These are phyloP conservation scores for Lodderomyces jiufengensis DNA, from an alignment of 1,139 yeast species.

Conservation along the genomic window DNA sequence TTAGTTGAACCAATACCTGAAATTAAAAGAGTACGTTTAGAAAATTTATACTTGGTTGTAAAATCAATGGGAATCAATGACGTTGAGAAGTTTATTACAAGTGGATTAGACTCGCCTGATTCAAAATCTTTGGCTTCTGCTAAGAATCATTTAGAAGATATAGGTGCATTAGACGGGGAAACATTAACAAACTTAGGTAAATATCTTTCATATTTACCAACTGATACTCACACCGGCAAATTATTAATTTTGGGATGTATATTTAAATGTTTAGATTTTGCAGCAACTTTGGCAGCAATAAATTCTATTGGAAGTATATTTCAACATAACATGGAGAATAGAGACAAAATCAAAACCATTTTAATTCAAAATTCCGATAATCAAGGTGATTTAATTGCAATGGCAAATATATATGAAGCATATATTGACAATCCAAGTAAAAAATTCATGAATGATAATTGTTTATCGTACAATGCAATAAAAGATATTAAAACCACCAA, in stretches of 20 bases:
- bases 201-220: constrained; percentile 75
- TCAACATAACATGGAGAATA: constrained; percentile 53
- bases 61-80: constrained; percentile 83
- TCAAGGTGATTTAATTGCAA: constrained; percentile 73
- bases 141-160: constrained; percentile 53
- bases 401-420: constrained; percentile 52
- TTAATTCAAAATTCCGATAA: constrained; percentile 35
- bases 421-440: constrained; percentile 42
- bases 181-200: constrained; percentile 75
- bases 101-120: constrained; percentile 83
- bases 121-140: constrained; percentile 59
- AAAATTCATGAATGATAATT: constrained; percentile 58
- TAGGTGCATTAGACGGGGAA: constrained; percentile 66
- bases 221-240: constrained; percentile 85
- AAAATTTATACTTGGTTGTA: constrained; percentile 75
- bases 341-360: constrained; percentile 58
- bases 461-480: constrained; percentile 59
- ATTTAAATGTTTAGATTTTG: constrained; percentile 77
- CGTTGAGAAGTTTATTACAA: constrained; percentile 63
- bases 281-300: constrained; percentile 73
- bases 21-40: constrained; percentile 77
- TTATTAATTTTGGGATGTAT: constrained; percentile 73
- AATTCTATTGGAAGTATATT: constrained; percentile 75
- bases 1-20: constrained; percentile 80
- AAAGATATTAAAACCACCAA: constrained; percentile 71